A percentile compares a stretch with the other conserved stretches of the same genome.
Evolutionary conservation across 768 basidiomycete genomes (phyloP).

Genomic region (Naganishia onofrii): DNA sequence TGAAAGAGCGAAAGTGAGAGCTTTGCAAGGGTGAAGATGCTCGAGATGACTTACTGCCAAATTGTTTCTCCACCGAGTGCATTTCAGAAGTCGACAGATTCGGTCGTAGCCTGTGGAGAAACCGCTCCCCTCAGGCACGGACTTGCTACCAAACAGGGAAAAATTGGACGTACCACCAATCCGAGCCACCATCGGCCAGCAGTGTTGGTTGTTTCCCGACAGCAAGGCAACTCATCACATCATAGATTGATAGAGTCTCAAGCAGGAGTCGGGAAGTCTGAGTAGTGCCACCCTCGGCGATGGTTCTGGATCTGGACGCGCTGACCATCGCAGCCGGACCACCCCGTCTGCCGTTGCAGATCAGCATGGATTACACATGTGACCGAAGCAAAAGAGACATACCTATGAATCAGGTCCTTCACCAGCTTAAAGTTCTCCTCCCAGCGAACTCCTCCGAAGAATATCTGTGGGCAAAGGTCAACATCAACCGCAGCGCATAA

Average conservation of each 20-base stretch:
- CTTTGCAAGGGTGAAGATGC: too few species aligned
- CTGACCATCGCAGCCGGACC: slow-evolving; percentile 54
- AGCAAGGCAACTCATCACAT: slow-evolving; percentile 54
- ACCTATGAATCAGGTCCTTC: slow-evolving; percentile 54
- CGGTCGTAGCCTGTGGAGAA: slow-evolving; percentile 44
- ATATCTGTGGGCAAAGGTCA: slow-evolving; percentile 41
- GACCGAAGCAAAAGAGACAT: neutral
- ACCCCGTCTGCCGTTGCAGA: slow-evolving; percentile 47
- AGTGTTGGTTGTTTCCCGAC: slow-evolving; percentile 52
- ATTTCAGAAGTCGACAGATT: slow-evolving; percentile 51
- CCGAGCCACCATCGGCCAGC: slow-evolving; percentile 49
- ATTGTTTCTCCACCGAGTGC: slow-evolving; percentile 57
- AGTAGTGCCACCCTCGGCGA: slow-evolving; percentile 47
- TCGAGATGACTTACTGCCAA: slow-evolving; percentile 55
- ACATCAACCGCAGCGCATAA: neutral
- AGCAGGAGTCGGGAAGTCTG: slow-evolving; percentile 53
- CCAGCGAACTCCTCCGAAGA: slow-evolving; percentile 55
- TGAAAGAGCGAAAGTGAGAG: too few species aligned
- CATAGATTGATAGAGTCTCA: slow-evolving; percentile 57
- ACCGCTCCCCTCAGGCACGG: too few species aligned
- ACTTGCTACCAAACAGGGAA: too few species aligned
- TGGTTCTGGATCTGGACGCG: slow-evolving; percentile 34
- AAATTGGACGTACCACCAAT: slow-evolving; percentile 52
- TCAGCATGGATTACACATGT: neutral
- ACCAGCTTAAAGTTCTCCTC: slow-evolving; percentile 53